Evolutionary conservation across 495 filamentous ascomycete genomes (phyloP).

Genomic region (Podospora pseudopauciseta): DNA sequence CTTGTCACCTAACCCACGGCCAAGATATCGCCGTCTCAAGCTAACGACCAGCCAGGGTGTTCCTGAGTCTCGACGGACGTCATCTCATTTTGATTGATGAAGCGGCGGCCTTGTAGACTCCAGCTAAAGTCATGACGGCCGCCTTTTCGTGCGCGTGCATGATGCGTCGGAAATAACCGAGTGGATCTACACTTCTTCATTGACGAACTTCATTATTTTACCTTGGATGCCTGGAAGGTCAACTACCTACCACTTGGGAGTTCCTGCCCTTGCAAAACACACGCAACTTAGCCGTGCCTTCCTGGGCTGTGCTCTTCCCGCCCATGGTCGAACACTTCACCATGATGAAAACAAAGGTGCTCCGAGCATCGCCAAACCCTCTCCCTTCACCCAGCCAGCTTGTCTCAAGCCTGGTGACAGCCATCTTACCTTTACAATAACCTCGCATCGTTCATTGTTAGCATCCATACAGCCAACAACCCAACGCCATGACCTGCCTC

Average conservation of each 20-base stretch:
- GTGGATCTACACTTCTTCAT: neutral
- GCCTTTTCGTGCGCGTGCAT: neutral
- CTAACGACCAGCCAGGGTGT: neutral
- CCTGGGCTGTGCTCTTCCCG: neutral
- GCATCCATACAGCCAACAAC: neutral
- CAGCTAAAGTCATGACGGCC: neutral
- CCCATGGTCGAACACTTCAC: neutral
- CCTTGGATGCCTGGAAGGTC: no score
- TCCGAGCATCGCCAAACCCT: neutral
- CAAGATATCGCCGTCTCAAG: neutral
- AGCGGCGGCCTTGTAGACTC: neutral
- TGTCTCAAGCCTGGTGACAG: neutral
- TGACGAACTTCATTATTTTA: neutral
- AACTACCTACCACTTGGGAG: neutral
- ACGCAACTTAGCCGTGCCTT: neutral
- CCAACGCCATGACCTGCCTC: neutral
- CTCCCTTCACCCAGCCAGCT: neutral
- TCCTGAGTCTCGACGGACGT: neutral
- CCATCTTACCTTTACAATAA: neutral
- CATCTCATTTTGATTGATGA: neutral
- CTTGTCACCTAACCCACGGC: neutral
- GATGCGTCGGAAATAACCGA: neutral
- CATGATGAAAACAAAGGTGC: neutral
- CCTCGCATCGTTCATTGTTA: neutral
- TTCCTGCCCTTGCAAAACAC: neutral